A percentile compares a stretch with the other conserved stretches of the same genome.
These are phyloP conservation scores for Trametes gibbosa DNA, from an alignment of 768 basidiomycete species.

Conservation along the genomic window DNA sequence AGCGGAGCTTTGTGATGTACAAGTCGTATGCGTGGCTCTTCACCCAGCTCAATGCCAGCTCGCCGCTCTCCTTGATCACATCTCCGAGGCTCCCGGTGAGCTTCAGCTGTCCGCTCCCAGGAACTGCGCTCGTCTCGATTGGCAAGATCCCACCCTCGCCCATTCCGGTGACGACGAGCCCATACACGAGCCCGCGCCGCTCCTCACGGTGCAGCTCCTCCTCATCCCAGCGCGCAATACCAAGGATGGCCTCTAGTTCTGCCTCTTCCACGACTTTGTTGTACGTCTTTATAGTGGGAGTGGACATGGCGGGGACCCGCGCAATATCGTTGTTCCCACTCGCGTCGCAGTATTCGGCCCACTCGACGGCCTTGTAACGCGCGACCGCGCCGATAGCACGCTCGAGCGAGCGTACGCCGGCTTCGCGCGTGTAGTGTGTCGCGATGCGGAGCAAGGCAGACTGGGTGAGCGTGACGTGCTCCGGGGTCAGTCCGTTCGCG, in stretches of 20 bases:
- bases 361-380: constrained; percentile 90
- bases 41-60: constrained; percentile 90
- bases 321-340: constrained; percentile 12
- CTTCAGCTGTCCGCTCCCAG: constrained; percentile 71
- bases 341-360: constrained; percentile 63
- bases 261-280: constrained; percentile 55
- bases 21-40: constrained; percentile 81
- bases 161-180: constrained; percentile 84
- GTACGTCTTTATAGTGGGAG: constrained; percentile 42
- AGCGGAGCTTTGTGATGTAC: constrained; percentile 65
- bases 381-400: constrained; percentile 85
- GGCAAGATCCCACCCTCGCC: constrained; percentile 84
- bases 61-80: constrained; percentile 90
- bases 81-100: constrained; percentile 86
- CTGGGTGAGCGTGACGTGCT: constrained; percentile 64
- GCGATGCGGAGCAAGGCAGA: constrained; percentile 69
- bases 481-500: constrained; percentile 68
- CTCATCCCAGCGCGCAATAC: constrained; percentile 74
- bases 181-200: constrained; percentile 75
- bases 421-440: constrained; percentile 83
- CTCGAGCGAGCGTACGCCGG: constrained; percentile 89
- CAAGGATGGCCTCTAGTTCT: constrained; percentile 83
- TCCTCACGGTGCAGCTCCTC: constrained; percentile 78
- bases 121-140: constrained; percentile 78
- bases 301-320: background rate